A percentile compares a stretch with the other conserved stretches of the same genome.
phyloP scores from a whole-genome alignment of 2,329 filamentous ascomycete species.

The Hypoxylon sp. region DNA sequence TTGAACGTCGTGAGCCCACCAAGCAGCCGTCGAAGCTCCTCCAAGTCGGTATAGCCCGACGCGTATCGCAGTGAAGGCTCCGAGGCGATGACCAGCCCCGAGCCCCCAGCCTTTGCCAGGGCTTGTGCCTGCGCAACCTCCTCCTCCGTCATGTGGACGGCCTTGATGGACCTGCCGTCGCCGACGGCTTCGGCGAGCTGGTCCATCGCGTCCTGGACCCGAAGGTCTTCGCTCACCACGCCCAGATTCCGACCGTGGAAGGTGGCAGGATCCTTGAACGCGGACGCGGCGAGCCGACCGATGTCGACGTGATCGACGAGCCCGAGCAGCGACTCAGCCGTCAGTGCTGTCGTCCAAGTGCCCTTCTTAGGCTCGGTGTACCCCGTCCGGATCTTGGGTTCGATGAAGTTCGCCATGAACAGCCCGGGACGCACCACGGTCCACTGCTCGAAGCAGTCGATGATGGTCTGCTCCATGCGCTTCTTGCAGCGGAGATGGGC shows the following conservation, averaged over 20 bases:
- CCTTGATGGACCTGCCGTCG: constrained; percentile 6
- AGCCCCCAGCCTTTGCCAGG: constrained; percentile 1
- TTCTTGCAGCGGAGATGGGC: constrained; percentile 51
- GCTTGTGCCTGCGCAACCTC: constrained; percentile 12
- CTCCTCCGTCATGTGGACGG: constrained; percentile 11
- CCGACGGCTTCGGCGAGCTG: constrained; percentile 4
- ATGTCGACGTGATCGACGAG: constrained; percentile 23
- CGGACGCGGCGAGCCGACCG: constrained; percentile 8
- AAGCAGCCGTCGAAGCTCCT: constrained; percentile 9
- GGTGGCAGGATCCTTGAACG: constrained; percentile 16
- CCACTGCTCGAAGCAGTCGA: constrained; percentile 51
- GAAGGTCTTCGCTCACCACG: constrained; percentile 10
- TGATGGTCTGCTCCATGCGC: constrained; percentile 51
- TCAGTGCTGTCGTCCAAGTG: constrained; percentile 13
- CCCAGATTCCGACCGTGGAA: constrained; percentile 2
- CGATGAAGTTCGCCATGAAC: constrained; percentile 61
- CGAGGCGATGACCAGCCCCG: not conserved
- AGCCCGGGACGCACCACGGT: constrained; percentile 59
- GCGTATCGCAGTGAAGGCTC: constrained; percentile 2
- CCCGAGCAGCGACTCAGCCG: not conserved
- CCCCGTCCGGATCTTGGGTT: constrained; percentile 46
- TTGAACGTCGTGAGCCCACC: constrained; percentile 10
- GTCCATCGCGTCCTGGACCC: constrained; percentile 9
- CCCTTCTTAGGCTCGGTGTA: constrained; percentile 16
- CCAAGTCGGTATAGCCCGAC: constrained; percentile 8